These are phyloP conservation scores for Trichoderma sp. DNA, from an alignment of 2,329 filamentous ascomycete species.

Conservation along the genomic window DNA sequence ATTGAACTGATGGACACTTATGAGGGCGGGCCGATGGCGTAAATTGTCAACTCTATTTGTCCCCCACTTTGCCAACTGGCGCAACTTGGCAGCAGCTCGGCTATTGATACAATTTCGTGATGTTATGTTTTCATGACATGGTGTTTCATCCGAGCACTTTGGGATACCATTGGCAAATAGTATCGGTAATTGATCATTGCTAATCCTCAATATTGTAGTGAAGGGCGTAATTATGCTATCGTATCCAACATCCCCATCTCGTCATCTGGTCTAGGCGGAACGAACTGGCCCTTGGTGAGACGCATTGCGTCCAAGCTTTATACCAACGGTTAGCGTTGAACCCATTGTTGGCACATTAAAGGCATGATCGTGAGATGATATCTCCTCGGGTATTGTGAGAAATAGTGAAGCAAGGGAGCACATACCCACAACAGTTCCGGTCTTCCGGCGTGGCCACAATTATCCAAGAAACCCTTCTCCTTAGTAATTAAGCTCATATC, in stretches of 20 bases:
- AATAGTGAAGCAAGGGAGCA: not conserved
- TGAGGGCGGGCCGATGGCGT: not conserved
- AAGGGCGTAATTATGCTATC: not conserved
- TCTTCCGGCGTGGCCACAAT: not conserved
- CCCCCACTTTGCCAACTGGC: not conserved
- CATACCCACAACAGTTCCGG: not conserved
- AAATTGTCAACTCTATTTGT: not conserved
- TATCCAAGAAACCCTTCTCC: not conserved
- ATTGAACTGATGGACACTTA: not conserved
- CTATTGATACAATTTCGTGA: not conserved
- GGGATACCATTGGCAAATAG: not conserved
- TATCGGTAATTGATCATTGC: not conserved
- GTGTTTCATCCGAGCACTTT: not conserved
- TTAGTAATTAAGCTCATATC: not conserved
- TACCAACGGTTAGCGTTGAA: not conserved
- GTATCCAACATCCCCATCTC: not conserved
- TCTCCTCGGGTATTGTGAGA: not conserved
- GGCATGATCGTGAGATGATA: not conserved
- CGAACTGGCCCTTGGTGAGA: not conserved
- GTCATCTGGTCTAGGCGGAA: not conserved
- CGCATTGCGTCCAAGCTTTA: not conserved
- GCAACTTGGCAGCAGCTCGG: not conserved
- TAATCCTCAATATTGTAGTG: not conserved
- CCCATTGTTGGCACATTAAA: not conserved
- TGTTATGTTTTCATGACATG: not conserved